Conservation (phyloP, 352 stramenopile species). For the Phytophthora tentaculata region DNA sequence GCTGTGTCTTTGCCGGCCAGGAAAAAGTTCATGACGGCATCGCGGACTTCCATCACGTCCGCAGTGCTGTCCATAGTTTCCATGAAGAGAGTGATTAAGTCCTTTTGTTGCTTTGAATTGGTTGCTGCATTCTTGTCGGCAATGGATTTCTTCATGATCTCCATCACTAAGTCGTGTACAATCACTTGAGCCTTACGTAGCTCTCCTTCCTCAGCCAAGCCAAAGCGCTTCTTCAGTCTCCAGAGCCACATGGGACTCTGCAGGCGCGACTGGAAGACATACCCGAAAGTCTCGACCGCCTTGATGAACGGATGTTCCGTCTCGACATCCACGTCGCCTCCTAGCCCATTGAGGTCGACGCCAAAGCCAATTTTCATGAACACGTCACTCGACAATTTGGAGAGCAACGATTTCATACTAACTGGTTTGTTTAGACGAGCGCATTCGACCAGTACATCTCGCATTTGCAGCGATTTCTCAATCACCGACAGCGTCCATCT, state of each 20-base stretch:
- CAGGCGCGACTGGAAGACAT: conserved; percentile 31
- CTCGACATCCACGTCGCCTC: conserved; percentile 27
- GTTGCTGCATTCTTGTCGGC: conserved; percentile 17
- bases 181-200: conserved; percentile 33
- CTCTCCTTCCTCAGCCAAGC: conserved; percentile 37
- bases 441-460: conserved; percentile 27
- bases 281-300: conserved; percentile 30
- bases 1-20: conserved; percentile 74
- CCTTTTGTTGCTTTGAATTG: conserved; percentile 27
- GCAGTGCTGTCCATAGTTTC: conserved; percentile 24
- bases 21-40: conserved; percentile 84
- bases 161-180: conserved; percentile 40
- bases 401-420: conserved; percentile 38
- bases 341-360: conserved; percentile 36
- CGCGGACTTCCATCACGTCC: conserved; percentile 46
- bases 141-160: conserved; percentile 41
- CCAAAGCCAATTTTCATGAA: conserved; percentile 40
- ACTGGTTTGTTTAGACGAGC: conserved; percentile 14
- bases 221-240: conserved; percentile 44
- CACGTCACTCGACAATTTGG: conserved; percentile 35
- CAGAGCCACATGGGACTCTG: conserved; percentile 50
- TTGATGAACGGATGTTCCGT: conserved; percentile 39
- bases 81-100: conserved; percentile 60
- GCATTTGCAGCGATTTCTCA: conserved; percentile 35
- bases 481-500: conserved; percentile 51